phyloP scores from a whole-genome alignment of 1,139 yeast species.

The Debaryomyces coudertii region DNA sequence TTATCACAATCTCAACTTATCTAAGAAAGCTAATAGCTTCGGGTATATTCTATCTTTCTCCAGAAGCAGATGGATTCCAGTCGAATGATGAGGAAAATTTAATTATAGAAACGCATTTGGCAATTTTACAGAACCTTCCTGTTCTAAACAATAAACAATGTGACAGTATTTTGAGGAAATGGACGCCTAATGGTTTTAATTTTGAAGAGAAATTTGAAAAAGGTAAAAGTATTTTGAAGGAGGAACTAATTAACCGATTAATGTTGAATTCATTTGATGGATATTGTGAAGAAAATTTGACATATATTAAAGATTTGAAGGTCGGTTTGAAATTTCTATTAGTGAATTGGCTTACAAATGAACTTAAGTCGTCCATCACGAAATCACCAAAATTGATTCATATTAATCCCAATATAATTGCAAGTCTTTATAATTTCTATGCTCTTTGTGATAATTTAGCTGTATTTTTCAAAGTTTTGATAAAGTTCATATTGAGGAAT shows the following conservation, averaged over 20 bases:
- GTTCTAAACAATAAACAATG: conserved; percentile 53
- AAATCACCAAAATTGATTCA: conserved; percentile 43
- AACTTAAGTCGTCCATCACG: conserved; percentile 34
- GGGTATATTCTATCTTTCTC: conserved; percentile 66
- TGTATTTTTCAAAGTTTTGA: conserved; percentile 44
- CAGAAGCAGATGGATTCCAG: conserved; percentile 17
- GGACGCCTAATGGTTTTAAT: conserved; percentile 37
- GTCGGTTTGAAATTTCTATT: conserved; percentile 49
- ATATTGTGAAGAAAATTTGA: conserved; percentile 18
- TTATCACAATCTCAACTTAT: conserved; percentile 67
- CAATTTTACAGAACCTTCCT: conserved; percentile 58
- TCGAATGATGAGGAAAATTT: conserved; percentile 21
- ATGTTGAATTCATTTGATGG: conserved; percentile 19
- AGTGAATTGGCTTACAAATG: conserved; percentile 47
- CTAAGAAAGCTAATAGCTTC: conserved; percentile 79
- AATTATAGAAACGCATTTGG: conserved; percentile 47
- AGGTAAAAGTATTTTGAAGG: conserved; percentile 31
- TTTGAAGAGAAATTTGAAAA: conserved; percentile 35
- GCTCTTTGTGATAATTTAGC: conserved; percentile 39
- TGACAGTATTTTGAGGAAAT: conserved; percentile 49
- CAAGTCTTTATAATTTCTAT: conserved; percentile 38
- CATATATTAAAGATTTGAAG: conserved; percentile 25
- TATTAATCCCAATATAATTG: conserved; percentile 36
- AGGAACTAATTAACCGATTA: conserved; percentile 30
- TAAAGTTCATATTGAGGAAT: conserved; percentile 41